A percentile compares a stretch with the other conserved stretches of the same genome.
These are phyloP conservation scores for Pseudocercospora vitis DNA, from an alignment of 2,329 filamentous ascomycete genomes.

Conservation along the genomic window DNA sequence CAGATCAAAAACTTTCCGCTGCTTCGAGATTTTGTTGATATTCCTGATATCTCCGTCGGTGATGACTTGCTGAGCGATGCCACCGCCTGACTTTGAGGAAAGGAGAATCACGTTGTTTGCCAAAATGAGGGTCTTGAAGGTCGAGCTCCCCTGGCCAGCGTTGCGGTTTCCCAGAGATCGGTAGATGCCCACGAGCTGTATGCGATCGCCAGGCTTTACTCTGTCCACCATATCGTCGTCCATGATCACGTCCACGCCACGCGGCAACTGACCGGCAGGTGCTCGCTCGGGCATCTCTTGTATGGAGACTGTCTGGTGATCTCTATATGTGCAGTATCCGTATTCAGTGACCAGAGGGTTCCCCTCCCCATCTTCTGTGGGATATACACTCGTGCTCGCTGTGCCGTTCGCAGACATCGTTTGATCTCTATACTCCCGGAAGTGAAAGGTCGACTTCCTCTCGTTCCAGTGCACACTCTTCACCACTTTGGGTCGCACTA, in stretches of 20 bases:
- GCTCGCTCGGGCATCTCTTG: slow-evolving; percentile 99
- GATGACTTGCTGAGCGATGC: slow-evolving; percentile 85
- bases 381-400: slow-evolving; percentile 88
- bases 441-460: slow-evolving; percentile 79
- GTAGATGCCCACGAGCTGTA: slow-evolving; percentile 96
- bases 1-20: slow-evolving; percentile 87
- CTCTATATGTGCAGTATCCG: slow-evolving; percentile 90
- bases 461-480: slow-evolving; percentile 98
- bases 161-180: slow-evolving; percentile 93
- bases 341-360: slow-evolving; percentile 95
- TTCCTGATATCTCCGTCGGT: slow-evolving; percentile 97
- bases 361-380: slow-evolving; percentile 87
- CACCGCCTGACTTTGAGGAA: slow-evolving; percentile 93
- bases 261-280: slow-evolving; percentile 89
- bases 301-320: slow-evolving; percentile 96
- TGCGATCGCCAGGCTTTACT: slow-evolving; percentile 91
- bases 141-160: slow-evolving; percentile 81
- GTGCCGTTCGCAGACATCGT: slow-evolving; percentile 90
- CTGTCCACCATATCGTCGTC: slow-evolving; percentile 95
- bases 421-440: slow-evolving; percentile 89
- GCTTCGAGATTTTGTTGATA: slow-evolving; percentile 96
- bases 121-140: slow-evolving; percentile 90
- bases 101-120: slow-evolving; percentile 94
- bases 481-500: slow-evolving; percentile 95
- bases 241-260: slow-evolving; percentile 92